A percentile compares a stretch with the other conserved stretches of the same genome.
phyloP scores from a whole-genome alignment of 371 early-diverging fungal genomes.

The Chytridiales sp. region DNA sequence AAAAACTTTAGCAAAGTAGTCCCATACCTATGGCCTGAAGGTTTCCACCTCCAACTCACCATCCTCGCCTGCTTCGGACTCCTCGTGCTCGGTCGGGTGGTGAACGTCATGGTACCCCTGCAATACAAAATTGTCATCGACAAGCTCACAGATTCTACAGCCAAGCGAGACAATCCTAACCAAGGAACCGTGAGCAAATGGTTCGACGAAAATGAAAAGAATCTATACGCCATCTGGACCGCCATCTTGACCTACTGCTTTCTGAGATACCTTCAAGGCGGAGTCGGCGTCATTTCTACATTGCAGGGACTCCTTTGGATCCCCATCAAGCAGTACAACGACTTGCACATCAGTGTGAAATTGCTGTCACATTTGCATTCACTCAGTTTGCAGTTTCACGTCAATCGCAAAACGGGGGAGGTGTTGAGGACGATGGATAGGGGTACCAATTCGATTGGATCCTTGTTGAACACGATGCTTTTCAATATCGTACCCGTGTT shows the following conservation, averaged over 20 bases:
- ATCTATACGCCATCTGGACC: conserved; percentile 56
- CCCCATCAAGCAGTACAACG: conserved; percentile 86
- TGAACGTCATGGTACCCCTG: conserved; percentile 78
- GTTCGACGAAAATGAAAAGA: not conserved
- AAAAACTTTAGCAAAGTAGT: conserved; percentile 51
- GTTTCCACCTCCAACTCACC: conserved; percentile 62
- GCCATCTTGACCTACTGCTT: conserved; percentile 68
- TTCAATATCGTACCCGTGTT: conserved; percentile 89
- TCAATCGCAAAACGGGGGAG: conserved; percentile 80
- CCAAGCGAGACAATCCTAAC: too few relatives aligned
- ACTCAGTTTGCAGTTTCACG: conserved; percentile 83
- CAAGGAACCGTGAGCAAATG: conserved; percentile 28
- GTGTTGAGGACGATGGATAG: conserved; percentile 68
- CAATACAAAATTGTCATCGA: conserved; percentile 81
- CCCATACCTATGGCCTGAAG: conserved; percentile 85
- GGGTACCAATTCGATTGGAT: conserved; percentile 65
- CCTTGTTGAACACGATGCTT: conserved; percentile 74
- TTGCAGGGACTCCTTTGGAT: conserved; percentile 84
- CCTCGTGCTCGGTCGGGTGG: conserved; percentile 68
- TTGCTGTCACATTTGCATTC: conserved; percentile 86
- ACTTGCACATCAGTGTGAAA: conserved; percentile 77
- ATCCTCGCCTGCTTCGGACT: conserved; percentile 68
- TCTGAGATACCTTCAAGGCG: conserved; percentile 65
- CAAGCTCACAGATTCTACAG: conserved; percentile 39
- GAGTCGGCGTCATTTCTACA: conserved; percentile 73